Evolutionary conservation across 2,329 filamentous ascomycete genomes (phyloP).

Genomic region (Cercospora zeae-maydis): DNA sequence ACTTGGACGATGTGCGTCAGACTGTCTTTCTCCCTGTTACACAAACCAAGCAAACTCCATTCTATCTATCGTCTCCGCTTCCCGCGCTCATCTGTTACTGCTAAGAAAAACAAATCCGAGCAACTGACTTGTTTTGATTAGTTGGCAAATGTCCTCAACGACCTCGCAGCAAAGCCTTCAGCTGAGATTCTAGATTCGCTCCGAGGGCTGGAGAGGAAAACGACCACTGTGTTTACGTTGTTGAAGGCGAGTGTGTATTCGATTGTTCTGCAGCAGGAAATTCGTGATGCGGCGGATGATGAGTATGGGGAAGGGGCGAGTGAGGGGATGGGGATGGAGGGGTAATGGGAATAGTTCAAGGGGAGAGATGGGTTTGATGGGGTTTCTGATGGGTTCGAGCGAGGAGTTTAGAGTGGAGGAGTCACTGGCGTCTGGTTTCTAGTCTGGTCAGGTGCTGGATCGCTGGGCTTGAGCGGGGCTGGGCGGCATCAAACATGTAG

Average conservation of each 20-base stretch:
- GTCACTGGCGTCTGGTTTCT: not conserved
- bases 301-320: not conserved
- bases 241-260: constrained; percentile 98
- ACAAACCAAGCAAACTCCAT: too few species aligned
- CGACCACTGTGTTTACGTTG: constrained; percentile 87
- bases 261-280: constrained; percentile 97
- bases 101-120: not conserved
- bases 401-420: not conserved
- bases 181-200: constrained; percentile 82
- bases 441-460: too few species aligned
- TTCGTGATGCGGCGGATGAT: constrained; percentile 60
- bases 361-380: not conserved
- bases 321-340: not conserved
- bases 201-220: constrained; percentile 86
- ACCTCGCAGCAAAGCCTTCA: constrained; percentile 59
- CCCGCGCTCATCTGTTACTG: not conserved
- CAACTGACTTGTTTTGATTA: constrained; percentile 21
- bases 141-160: constrained; percentile 59
- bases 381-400: not conserved
- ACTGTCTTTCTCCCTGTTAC: not conserved
- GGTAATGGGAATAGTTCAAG: not conserved
- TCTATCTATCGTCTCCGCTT: too few species aligned
- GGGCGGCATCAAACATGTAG: too few species aligned
- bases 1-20: constrained; percentile 79
- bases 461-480: too few species aligned